Base-by-base conservation (phyloP, 306 rosid genomes). In the Hylodesmum podocarpum region DNA sequence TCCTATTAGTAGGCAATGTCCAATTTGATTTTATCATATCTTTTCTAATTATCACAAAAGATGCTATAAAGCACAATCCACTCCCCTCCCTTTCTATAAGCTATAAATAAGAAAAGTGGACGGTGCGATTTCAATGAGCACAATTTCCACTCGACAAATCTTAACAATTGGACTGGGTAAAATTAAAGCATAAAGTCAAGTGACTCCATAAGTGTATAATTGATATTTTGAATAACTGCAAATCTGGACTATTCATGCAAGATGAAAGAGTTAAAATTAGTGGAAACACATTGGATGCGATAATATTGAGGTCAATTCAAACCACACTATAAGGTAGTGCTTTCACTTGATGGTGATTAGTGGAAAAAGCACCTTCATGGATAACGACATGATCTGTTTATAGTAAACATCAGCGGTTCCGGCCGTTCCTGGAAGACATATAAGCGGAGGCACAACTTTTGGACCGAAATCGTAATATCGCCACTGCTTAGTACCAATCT, bases 401-500 rank as follows among this genome's bases (percentile, higher is more conserved):
- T 96, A 96, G 82, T 93, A 91, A 31, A 96, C 98, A 89, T 96
- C 99, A 0, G 98, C 97, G 15, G 98, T 96, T 76, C 99, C 97
- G 4, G 93, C 98, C 25, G 92, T 96, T 79, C 98, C 99, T 57
- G 99, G 98, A 83, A 96, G 96, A 84, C 99, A 96, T 14, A 96
- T 89, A 46, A 96, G 98, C 16, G 99, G 99, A 85, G 97, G 93
- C 3, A 96, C 99, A 21, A 65, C 88, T 86, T 96, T 96, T 0
- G 99, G 99, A 77, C 99, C 99, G 46, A 92, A 96, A 83, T 96
- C 99, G 80, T 96, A 96, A 86, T 92, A 96, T 16, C 96, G 90
- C 99, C 99, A 91, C 78, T 92, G 96, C 77, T 91, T 96, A 9
- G 92, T 91, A 74, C 99, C 99, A 88, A 92, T 92, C 99, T 96